Evolutionary conservation across 352 stramenopile genomes (phyloP), one percentile per base, ranked within the genome.

Genomic region (Pythium dissotocum): DNA sequence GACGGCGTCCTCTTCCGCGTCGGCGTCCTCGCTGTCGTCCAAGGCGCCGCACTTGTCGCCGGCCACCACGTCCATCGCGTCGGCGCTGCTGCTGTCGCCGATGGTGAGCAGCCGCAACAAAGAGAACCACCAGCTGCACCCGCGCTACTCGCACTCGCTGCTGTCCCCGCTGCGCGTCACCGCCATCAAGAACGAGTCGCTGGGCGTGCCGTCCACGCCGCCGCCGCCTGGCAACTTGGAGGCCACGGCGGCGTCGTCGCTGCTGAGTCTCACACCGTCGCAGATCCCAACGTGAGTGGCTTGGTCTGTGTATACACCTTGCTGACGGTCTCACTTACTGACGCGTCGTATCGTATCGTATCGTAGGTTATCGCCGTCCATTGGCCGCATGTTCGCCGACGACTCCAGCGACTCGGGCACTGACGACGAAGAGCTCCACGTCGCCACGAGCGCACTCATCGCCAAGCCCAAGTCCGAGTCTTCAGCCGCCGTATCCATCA

Each of bases 191-290:
- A 61, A 57, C 46, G 57, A 72, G 58, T 36, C 28, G 18, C 46
- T 53, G 46, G 36, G 60, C 18, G 51, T 26, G 5, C 3, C 59
- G 26, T 61, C 63, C 16, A 63, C 59, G 42, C 66, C 59, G 16
- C 58, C 69, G 46, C 64, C 64, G 26, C 59, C 51, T 28, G 69
- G 57, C 52, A 59, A 77, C 38, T 54, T 77, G 24, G 44, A 73
- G 36, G 70, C 61, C 38, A 77, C 70, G 10, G 70, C 70, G 33
- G 70, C 70, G 52, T 77, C 54, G 18, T 69, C 70, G 61, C 66
- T 77, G 44, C 70, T 77, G 3, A 77, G 66, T 26, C 63, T 77
- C 61, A 77, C 70, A 35, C 70, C 70, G 42, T 71, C 65, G 2
- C 70, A 73, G 49, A 18, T 73, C n/a, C 67, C 67, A 7, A 21